phyloP scores from a whole-genome alignment of 768 basidiomycete genomes.

The Hygrocybe punicea region DNA sequence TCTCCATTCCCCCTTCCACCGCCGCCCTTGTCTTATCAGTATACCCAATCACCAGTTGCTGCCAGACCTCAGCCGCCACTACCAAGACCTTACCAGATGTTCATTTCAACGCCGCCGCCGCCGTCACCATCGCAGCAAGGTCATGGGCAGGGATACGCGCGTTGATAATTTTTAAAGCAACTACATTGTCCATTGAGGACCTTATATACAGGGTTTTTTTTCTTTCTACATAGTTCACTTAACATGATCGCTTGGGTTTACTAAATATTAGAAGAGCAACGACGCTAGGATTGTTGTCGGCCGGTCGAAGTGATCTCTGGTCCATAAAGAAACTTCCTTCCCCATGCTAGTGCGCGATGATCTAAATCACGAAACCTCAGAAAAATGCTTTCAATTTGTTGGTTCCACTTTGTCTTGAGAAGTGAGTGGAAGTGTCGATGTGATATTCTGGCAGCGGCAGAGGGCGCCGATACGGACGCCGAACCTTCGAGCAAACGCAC shows the following conservation, averaged over 20 bases:
- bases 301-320: background rate
- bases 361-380: constrained; percentile 46
- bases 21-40: constrained; percentile 2
- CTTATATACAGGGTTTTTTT: too few species aligned
- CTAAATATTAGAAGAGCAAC: too few species aligned
- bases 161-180: too few species aligned
- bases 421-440: constrained; percentile 45
- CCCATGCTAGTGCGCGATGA: constrained; percentile 45
- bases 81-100: background rate
- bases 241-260: too few species aligned
- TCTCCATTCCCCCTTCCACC: constrained; percentile 12
- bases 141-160: too few species aligned
- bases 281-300: background rate
- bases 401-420: constrained; percentile 57
- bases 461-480: constrained; percentile 37
- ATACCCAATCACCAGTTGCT: background rate
- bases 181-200: too few species aligned
- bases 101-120: background rate
- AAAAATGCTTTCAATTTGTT: constrained; percentile 48
- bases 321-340: constrained; percentile 45
- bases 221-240: too few species aligned
- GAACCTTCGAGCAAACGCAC: constrained; percentile 45
- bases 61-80: background rate
- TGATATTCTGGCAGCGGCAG: constrained; percentile 53
- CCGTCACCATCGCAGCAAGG: background rate